These are phyloP conservation scores for Cryptococcus sp. DNA, from an alignment of 1,284 basidiomycete species.

Conservation along the genomic window DNA sequence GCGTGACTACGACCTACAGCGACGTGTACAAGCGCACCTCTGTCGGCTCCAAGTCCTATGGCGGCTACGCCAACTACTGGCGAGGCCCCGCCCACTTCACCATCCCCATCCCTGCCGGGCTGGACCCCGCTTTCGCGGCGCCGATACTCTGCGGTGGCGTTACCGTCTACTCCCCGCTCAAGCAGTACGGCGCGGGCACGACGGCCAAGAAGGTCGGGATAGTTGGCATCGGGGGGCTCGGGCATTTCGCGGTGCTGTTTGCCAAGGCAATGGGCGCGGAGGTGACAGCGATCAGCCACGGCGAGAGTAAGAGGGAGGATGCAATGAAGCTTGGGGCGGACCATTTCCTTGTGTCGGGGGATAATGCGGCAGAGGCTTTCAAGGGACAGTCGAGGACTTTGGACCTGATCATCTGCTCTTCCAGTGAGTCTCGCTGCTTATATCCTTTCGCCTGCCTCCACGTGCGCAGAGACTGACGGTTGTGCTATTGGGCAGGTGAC, in stretches of 20 bases:
- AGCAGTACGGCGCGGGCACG: constrained; percentile 60
- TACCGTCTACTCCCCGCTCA: constrained; percentile 62
- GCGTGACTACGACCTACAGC: constrained; percentile 30
- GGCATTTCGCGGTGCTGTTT: constrained; percentile 58
- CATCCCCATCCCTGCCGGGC: constrained; percentile 61
- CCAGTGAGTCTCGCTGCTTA: constrained; percentile 28
- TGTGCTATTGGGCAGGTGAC: constrained; percentile 25
- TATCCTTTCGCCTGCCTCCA: not conserved
- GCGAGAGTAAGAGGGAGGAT: constrained; percentile 58
- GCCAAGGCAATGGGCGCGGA: constrained; percentile 60
- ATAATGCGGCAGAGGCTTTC: constrained; percentile 49
- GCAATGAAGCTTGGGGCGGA: constrained; percentile 60
- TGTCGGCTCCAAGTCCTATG: constrained; percentile 46
- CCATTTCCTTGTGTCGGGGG: constrained; percentile 53
- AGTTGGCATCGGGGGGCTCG: constrained; percentile 62
- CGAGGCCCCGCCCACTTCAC: constrained; percentile 63
- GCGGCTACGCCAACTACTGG: constrained; percentile 50
- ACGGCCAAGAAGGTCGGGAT: constrained; percentile 59
- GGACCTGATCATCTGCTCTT: constrained; percentile 61
- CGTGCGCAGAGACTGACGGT: too few relatives aligned
- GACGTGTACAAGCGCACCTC: constrained; percentile 26
- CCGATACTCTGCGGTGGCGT: constrained; percentile 60
- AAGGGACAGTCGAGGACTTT: constrained; percentile 52
- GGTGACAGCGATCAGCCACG: constrained; percentile 62
- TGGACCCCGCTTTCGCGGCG: constrained; percentile 57